These are phyloP conservation scores for Pistacia vera DNA, from an alignment of 345 rosid genomes.

Conservation along the genomic window DNA sequence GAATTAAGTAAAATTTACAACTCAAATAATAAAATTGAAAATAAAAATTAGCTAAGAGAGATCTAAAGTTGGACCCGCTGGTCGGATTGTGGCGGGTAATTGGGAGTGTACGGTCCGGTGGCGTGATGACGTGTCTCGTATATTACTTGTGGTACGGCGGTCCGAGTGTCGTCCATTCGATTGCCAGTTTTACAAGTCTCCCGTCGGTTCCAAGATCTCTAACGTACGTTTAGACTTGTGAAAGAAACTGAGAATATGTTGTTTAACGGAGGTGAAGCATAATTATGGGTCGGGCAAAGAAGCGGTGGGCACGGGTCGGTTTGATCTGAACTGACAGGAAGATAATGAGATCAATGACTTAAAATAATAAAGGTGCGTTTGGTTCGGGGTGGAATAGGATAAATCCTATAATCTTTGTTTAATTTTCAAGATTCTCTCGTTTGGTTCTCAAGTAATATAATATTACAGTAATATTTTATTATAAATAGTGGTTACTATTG, in stretches of 20 bases:
- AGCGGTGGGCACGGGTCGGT: background rate
- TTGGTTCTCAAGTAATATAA: no score
- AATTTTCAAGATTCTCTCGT: no score
- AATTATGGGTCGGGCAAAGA: background rate
- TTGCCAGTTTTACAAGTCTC: background rate
- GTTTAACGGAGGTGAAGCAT: background rate
- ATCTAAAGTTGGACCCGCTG: constrained; percentile 49
- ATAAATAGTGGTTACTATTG: no score
- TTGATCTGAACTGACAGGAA: no score
- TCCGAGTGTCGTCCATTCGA: constrained; percentile 25
- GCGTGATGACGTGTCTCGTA: constrained; percentile 75
- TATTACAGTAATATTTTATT: no score
- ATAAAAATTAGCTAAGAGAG: background rate
- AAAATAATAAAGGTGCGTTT: no score
- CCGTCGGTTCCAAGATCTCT: background rate
- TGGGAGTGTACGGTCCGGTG: constrained; percentile 56
- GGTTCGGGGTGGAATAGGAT: no score
- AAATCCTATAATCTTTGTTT: no score
- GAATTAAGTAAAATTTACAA: background rate
- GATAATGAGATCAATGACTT: no score
- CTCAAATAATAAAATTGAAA: background rate
- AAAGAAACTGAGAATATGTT: background rate
- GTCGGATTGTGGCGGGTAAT: constrained; percentile 62
- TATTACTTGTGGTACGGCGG: constrained; percentile 39
- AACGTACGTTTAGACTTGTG: background rate